Percentiles rank a stretch among this genome's conserved stretches.
phyloP scores from a whole-genome alignment of 2,329 filamentous ascomycete genomes.

The Fusarium subglutinans region DNA sequence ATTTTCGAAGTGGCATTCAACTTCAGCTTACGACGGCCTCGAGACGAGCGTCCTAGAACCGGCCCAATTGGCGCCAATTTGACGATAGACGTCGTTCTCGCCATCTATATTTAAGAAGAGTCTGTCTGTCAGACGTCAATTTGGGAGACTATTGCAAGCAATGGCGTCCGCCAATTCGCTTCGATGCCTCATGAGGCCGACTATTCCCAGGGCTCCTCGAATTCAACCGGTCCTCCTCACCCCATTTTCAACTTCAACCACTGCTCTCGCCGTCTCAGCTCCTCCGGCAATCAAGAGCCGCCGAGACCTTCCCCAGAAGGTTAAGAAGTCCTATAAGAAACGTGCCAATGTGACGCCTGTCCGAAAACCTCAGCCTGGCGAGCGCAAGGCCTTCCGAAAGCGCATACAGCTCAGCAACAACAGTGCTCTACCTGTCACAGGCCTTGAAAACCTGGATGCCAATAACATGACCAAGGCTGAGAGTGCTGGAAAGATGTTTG shows the following conservation, averaged over 20 bases:
- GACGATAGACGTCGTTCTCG: constrained; percentile 27
- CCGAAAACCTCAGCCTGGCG: constrained; percentile 74
- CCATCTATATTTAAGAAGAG: constrained; percentile 7
- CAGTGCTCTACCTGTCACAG: constrained; percentile 83
- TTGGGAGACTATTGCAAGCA: constrained; percentile 6
- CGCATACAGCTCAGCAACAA: constrained; percentile 92
- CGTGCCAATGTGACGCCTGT: constrained; percentile 53
- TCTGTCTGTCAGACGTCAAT: background rate
- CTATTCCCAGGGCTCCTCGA: constrained; percentile 47
- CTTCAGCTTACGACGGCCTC: constrained; percentile 38
- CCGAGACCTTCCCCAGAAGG: constrained; percentile 50
- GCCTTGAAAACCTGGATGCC: constrained; percentile 68
- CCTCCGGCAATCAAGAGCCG: constrained; percentile 48
- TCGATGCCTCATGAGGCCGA: constrained; percentile 54
- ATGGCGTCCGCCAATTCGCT: constrained; percentile 55
- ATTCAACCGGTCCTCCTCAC: constrained; percentile 49
- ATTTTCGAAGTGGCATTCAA: constrained; percentile 45
- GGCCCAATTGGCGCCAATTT: constrained; percentile 46
- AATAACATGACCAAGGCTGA: constrained; percentile 63
- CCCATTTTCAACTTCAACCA: constrained; percentile 52
- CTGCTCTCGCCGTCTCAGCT: constrained; percentile 43
- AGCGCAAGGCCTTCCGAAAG: constrained; percentile 88
- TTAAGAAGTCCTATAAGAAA: constrained; percentile 64
- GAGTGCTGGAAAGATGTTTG: constrained; percentile 72
- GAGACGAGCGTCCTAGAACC: constrained; percentile 35